These are phyloP conservation scores for Ceratocystiopsis sp. DNA, from an alignment of 2,329 filamentous ascomycete genomes.

Conservation along the genomic window DNA sequence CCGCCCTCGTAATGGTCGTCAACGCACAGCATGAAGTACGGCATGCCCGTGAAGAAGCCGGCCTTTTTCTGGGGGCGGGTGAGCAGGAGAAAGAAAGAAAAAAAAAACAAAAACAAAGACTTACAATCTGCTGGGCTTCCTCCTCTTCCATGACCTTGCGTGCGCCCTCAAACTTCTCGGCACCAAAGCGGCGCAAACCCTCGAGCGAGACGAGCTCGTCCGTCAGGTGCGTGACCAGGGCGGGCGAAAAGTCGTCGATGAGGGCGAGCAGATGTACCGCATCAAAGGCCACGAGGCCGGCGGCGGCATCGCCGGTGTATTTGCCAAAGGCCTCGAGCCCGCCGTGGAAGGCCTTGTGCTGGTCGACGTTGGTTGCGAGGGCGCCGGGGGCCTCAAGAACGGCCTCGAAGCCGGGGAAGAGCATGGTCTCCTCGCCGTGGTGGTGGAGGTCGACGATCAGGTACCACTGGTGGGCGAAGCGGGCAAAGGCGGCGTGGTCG, in stretches of 20 bases:
- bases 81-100: neutral
- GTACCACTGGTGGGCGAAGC: slow-evolving; percentile 13
- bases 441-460: slow-evolving; percentile 16
- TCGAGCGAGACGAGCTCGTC: slow-evolving; percentile 23
- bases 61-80: slow-evolving; percentile 6
- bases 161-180: slow-evolving; percentile 14
- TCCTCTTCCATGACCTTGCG: no score
- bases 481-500: slow-evolving; percentile 18
- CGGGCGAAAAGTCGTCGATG: slow-evolving; percentile 20
- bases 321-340: slow-evolving; percentile 17
- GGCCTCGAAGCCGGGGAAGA: slow-evolving; percentile 18
- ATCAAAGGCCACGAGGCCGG: slow-evolving; percentile 15
- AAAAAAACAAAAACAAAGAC: neutral
- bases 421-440: slow-evolving; percentile 15
- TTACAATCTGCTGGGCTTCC: slow-evolving; percentile 9
- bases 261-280: slow-evolving; percentile 15
- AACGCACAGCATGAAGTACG: slow-evolving; percentile 9
- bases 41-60: slow-evolving; percentile 8
- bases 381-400: slow-evolving; percentile 12
- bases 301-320: slow-evolving; percentile 17
- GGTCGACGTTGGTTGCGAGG: slow-evolving; percentile 18
- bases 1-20: slow-evolving; percentile 13
- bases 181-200: slow-evolving; percentile 16
- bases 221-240: slow-evolving; percentile 19
- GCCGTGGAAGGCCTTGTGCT: slow-evolving; percentile 17